Evolutionary conservation across 257 asterid species (phyloP).

Genomic region (Plantago ovata): DNA sequence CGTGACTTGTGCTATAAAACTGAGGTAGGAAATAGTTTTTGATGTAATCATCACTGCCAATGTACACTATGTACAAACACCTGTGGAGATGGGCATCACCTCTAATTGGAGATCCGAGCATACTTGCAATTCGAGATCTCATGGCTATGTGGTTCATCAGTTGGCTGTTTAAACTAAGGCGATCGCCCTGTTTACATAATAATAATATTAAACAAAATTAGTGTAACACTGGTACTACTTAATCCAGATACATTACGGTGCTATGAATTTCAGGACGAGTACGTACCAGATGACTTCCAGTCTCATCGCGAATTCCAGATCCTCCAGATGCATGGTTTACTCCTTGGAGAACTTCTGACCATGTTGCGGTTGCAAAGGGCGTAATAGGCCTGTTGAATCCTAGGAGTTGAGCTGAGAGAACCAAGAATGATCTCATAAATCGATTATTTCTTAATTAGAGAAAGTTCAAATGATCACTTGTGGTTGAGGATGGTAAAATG

Average conservation of each 20-base stretch:
- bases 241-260: neutral
- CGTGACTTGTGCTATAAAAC: conserved; percentile 32
- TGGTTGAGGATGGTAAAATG: conserved; percentile 35
- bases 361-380: conserved; percentile 34
- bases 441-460: neutral
- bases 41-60: conserved; percentile 64
- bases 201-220: neutral
- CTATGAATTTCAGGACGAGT: too few relatives aligned
- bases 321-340: conserved; percentile 66
- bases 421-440: neutral
- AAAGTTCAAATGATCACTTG: conserved; percentile 32
- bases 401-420: conserved; percentile 28
- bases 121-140: conserved; percentile 40
- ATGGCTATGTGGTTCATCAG: conserved; percentile 27
- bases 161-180: conserved; percentile 30
- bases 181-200: conserved; percentile 29
- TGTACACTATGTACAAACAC: conserved; percentile 45
- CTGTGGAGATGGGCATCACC: conserved; percentile 43
- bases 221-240: neutral
- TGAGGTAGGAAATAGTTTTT: conserved; percentile 60
- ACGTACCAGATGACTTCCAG: conserved; percentile 35
- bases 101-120: conserved; percentile 41
- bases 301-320: conserved; percentile 47
- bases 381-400: conserved; percentile 39
- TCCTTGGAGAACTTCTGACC: conserved; percentile 30